Base-by-base conservation (phyloP, 345 rosid species). In the Melaleuca quinquenervia region DNA sequence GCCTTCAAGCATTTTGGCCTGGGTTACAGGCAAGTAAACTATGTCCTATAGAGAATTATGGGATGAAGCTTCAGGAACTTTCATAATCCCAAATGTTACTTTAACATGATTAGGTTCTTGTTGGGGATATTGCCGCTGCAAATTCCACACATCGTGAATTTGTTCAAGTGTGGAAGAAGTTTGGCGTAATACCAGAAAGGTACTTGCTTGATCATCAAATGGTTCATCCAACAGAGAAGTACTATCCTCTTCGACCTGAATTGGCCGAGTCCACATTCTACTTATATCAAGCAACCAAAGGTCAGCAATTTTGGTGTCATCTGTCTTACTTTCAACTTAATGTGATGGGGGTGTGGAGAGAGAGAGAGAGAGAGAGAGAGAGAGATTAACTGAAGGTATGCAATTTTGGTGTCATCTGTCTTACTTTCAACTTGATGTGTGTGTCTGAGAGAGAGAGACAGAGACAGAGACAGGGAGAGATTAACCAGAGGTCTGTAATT, bases 1-100 rank as follows among this genome's bases (percentile, higher is more conserved):
- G 99, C 90, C 98, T 97, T 90, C 99, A 97, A 93, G 98, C 99
- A 84, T 97, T 97, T 91, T 97, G 99, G 99, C 99, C 99, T 78
- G 98, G 99, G 87, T 92, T 97, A 55, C 99, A 97, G 95, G 99
- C 91, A 88, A 86, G 90, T 86, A 62, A 85, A 60, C 87, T 58
- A 86, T 86, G 86, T 84, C 76, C 60, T 70, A 12, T 14, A 82
- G 78, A 45, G 50, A 75, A n/a, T 75, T 70, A 7, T 64, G 1
- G 48, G 45, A 50, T 55, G 41, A 86, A 41, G 27, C 24, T 82
- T 48, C 51, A 41, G 18, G 78, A 49, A 56, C 85, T 13, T 32
- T 70, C 78, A 18, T 70, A 0, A 70, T 62, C 75, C 75, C 75
- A 70, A 70, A 70, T 41, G 48, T 32, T 18, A 32, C 78, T 70